Evolutionary conservation across 1,139 yeast species (phyloP).

Genomic region (Diutina sp.): DNA sequence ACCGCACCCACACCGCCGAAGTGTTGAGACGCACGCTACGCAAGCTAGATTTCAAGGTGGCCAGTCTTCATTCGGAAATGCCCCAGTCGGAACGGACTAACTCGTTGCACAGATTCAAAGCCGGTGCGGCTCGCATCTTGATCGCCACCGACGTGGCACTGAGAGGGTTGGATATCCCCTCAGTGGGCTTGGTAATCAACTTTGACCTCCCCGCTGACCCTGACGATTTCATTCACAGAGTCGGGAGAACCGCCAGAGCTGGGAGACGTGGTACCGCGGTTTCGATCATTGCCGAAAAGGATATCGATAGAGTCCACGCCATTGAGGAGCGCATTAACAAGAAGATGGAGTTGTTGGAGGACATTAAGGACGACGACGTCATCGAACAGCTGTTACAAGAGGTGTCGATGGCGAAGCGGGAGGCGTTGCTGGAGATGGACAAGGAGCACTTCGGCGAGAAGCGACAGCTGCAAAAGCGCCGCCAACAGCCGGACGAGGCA

Average conservation of each 20-base stretch:
- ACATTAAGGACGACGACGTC: slow-evolving; percentile 62
- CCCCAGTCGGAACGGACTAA: slow-evolving; percentile 85
- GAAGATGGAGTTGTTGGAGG: slow-evolving; percentile 63
- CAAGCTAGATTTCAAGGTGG: slow-evolving; percentile 63
- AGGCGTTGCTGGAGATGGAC: slow-evolving; percentile 89
- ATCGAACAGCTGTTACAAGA: slow-evolving; percentile 56
- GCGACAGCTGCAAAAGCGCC: slow-evolving; percentile 37
- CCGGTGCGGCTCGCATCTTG: slow-evolving; percentile 83
- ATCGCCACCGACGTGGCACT: slow-evolving; percentile 96
- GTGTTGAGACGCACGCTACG: slow-evolving; percentile 64
- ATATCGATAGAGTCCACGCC: slow-evolving; percentile 66
- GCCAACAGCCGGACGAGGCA: not conserved
- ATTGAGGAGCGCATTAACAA: slow-evolving; percentile 76
- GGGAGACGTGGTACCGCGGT: slow-evolving; percentile 52
- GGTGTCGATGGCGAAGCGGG: slow-evolving; percentile 77
- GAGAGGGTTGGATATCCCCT: slow-evolving; percentile 94
- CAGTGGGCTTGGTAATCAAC: slow-evolving; percentile 78
- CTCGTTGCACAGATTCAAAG: slow-evolving; percentile 83
- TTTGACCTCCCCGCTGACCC: slow-evolving; percentile 94
- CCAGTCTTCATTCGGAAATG: slow-evolving; percentile 91
- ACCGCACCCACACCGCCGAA: slow-evolving; percentile 85
- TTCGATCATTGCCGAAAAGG: slow-evolving; percentile 75
- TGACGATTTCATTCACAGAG: slow-evolving; percentile 92
- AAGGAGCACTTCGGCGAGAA: slow-evolving; percentile 77
- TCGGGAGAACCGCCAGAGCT: slow-evolving; percentile 99